These are phyloP conservation scores for Atkinsonella texensis DNA, from an alignment of 2,329 filamentous ascomycete species.

Conservation along the genomic window DNA sequence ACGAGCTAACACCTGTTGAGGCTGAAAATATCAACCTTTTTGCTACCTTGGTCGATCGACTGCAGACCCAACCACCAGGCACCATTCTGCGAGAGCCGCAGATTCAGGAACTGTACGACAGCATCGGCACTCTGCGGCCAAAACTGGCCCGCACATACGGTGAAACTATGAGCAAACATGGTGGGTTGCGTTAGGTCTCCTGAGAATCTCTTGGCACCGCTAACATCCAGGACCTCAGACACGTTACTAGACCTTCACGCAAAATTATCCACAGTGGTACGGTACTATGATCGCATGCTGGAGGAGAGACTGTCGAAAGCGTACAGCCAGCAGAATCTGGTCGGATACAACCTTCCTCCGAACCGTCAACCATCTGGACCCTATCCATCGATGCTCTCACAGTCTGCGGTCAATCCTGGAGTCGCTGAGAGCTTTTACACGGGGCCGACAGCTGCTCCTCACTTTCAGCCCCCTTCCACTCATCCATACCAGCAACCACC, in stretches of 20 bases:
- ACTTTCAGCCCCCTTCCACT: slow-evolving; percentile 3
- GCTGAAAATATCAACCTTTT: slow-evolving; percentile 98
- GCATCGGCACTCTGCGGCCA: slow-evolving; percentile 82
- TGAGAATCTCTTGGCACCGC: background rate
- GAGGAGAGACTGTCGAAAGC: slow-evolving; percentile 90
- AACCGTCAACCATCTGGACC: slow-evolving; percentile 42
- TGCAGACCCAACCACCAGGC: slow-evolving; percentile 89
- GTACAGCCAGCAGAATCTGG: slow-evolving; percentile 68
- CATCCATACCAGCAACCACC: slow-evolving; percentile 16
- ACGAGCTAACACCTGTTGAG: slow-evolving; percentile 86
- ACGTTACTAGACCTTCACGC: slow-evolving; percentile 87
- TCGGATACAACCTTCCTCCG: slow-evolving; percentile 48
- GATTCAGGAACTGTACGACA: slow-evolving; percentile 96
- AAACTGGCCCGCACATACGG: slow-evolving; percentile 93
- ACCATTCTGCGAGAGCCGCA: slow-evolving; percentile 95
- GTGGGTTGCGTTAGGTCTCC: slow-evolving; percentile 34
- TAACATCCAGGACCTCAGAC: slow-evolving; percentile 37
- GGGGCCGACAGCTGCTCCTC: slow-evolving; percentile 42
- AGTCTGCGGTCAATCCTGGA: slow-evolving; percentile 32
- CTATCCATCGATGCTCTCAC: slow-evolving; percentile 59
- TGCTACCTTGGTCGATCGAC: slow-evolving; percentile 79
- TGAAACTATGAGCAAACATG: slow-evolving; percentile 99
- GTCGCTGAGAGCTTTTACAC: slow-evolving; percentile 75
- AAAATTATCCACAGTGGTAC: slow-evolving; percentile 88
- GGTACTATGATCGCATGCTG: slow-evolving; percentile 96